Percentiles rank a stretch among this genome's conserved stretches.
These are phyloP conservation scores for Cicer chorassanicum DNA, from an alignment of 306 rosid genomes.

Conservation along the genomic window DNA sequence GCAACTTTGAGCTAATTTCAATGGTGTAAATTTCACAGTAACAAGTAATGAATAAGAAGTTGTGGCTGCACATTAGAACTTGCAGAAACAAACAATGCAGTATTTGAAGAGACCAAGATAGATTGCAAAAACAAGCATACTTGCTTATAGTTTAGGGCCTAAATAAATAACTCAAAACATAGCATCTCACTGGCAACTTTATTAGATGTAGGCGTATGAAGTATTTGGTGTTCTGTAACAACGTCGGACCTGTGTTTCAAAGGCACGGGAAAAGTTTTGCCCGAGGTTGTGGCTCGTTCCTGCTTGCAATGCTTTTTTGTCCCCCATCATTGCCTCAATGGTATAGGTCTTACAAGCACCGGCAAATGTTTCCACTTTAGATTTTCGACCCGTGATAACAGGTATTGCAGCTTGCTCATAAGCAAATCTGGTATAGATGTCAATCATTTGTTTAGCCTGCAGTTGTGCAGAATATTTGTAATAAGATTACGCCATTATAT, in stretches of 20 bases:
- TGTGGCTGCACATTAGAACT: not conserved
- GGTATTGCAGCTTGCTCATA: slow-evolving; percentile 94
- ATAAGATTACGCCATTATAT: slow-evolving; percentile 26
- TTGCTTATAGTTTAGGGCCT: not conserved
- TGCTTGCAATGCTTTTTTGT: slow-evolving; percentile 92
- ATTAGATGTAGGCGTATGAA: not conserved
- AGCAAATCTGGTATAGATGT: slow-evolving; percentile 86
- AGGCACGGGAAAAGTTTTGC: slow-evolving; percentile 93
- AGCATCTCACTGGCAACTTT: not conserved
- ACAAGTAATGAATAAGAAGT: not conserved
- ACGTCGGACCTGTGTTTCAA: slow-evolving; percentile 74
- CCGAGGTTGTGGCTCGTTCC: slow-evolving; percentile 99
- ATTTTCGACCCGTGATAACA: slow-evolving; percentile 93
- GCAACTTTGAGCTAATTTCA: not conserved
- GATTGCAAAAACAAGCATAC: not conserved
- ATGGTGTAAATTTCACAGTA: not conserved
- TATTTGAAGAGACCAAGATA: not conserved
- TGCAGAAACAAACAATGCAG: not conserved
- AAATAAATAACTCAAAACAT: not conserved
- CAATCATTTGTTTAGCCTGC: slow-evolving; percentile 98
- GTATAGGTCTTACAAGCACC: slow-evolving; percentile 93
- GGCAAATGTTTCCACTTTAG: slow-evolving; percentile 95
- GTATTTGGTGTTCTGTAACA: slow-evolving; percentile 11
- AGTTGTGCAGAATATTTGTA: slow-evolving; percentile 47
- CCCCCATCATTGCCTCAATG: slow-evolving; percentile 99